Base-by-base conservation (phyloP, 1,284 basidiomycete genomes). In the Nidula niveotomentosa region DNA sequence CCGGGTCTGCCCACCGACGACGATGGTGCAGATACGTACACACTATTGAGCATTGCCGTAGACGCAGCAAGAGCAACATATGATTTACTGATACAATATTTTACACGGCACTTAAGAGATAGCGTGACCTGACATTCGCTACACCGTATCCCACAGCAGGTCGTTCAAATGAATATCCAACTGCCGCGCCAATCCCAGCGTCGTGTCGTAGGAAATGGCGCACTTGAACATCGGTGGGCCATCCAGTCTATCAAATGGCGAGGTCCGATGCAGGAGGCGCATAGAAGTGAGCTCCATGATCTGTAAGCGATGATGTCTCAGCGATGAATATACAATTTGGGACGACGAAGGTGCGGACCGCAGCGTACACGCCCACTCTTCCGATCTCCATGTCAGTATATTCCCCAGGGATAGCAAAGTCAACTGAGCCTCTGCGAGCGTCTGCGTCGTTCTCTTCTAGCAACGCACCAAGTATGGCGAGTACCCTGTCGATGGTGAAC, bases 391-490 rank as follows among this genome's bases (percentile, higher is more conserved):
- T 81, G 67, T 91, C 84, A 2, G 84, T 85, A 57, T 87, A 77
- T 65, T 86, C 84, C 37, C 82, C 85, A 8, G 82, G 78, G 51
- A 80, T 69, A 18, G 60, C 72, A 48, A 83, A 83, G 55, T 85
- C 74, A 3, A 71, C 77, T 1, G 69, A 78, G 13, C 12, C 39
- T 8, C 39, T 17, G 3, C 83, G 72, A 6, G 66, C 69, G 10
- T 87, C 84, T 0, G 75, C 77, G 57, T 90, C 92, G 59, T 94
- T 86, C 67, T 96, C 94, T 55, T 93, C 89, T 37, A 95, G 73
- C 7, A 98, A 72, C 0, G 88, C 83, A 1, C 93, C 93, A 6
- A 96, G 81, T 53, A 97, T 90, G 0, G 93, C 92, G 1, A 94
- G 67, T 51, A 97, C 71, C 17, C 95, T 76, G 65, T 97, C 95